Evolutionary conservation across 257 asterid species (phyloP).

Genomic region (Craterostigma plantagineum): DNA sequence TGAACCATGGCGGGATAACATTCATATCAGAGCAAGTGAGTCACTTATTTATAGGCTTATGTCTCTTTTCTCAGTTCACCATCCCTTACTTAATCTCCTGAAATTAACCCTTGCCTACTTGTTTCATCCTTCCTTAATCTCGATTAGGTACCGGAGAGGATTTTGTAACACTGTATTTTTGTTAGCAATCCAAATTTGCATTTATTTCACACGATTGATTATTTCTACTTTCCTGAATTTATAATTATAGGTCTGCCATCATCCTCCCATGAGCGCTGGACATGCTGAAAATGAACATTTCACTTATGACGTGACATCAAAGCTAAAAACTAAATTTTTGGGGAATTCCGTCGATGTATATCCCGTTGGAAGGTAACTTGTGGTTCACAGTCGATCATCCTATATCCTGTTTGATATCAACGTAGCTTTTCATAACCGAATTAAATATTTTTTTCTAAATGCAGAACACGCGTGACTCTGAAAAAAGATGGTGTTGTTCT

Average conservation of each 20-base stretch:
- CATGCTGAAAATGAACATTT: slow-evolving; percentile 95
- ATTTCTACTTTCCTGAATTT: background rate
- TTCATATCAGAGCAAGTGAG: slow-evolving; percentile 88
- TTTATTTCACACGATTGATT: too few species aligned
- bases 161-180: slow-evolving; percentile 7
- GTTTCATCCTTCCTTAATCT: background rate
- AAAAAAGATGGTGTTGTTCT: slow-evolving; percentile 63
- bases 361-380: slow-evolving; percentile 88
- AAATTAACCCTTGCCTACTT: slow-evolving; percentile 3
- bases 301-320: slow-evolving; percentile 74
- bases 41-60: slow-evolving; percentile 5
- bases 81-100: slow-evolving; percentile 8
- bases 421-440: too few species aligned
- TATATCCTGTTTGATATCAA: background rate
- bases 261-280: slow-evolving; percentile 97
- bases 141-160: background rate
- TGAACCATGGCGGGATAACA: slow-evolving; percentile 65
- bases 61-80: slow-evolving; percentile 1
- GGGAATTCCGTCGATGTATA: slow-evolving; percentile 91
- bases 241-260: slow-evolving; percentile 70
- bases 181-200: too few species aligned
- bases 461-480: slow-evolving; percentile 83
- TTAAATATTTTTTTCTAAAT: slow-evolving; percentile 3
- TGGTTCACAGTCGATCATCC: slow-evolving; percentile 1
- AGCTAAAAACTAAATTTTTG: slow-evolving; percentile 73